phyloP scores from a whole-genome alignment of 495 filamentous ascomycete genomes.

The Penicillium antarcticum region DNA sequence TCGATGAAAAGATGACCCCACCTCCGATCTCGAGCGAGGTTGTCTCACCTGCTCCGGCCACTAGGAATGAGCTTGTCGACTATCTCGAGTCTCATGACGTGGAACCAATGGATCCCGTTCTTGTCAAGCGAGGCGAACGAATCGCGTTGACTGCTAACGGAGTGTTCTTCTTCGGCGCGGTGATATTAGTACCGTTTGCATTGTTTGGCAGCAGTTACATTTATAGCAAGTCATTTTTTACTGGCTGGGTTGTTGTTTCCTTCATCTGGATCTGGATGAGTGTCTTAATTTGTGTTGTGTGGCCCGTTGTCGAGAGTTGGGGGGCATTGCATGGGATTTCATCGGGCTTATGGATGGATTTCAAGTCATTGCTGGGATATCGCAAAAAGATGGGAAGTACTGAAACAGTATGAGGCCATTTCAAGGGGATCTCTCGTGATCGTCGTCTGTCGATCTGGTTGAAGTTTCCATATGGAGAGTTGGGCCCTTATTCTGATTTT shows the following conservation, averaged over 20 bases:
- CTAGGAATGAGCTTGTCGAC: slow-evolving; percentile 35
- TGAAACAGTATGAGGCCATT: not conserved
- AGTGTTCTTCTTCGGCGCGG: slow-evolving; percentile 29
- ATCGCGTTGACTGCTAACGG: slow-evolving; percentile 25
- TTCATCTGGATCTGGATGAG: slow-evolving; percentile 44
- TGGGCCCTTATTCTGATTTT: not conserved
- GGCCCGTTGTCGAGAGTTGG: slow-evolving; percentile 38
- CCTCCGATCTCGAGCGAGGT: not conserved
- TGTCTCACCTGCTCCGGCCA: not conserved
- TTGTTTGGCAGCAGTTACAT: slow-evolving; percentile 38
- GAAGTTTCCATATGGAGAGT: not conserved
- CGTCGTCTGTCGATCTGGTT: not conserved
- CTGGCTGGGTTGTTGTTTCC: slow-evolving; percentile 41
- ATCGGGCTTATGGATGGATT: slow-evolving; percentile 20
- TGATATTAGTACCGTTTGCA: slow-evolving; percentile 40
- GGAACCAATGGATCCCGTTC: slow-evolving; percentile 36
- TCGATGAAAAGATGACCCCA: no score
- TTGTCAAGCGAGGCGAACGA: slow-evolving; percentile 24
- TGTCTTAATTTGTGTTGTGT: slow-evolving; percentile 40
- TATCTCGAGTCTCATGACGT: slow-evolving; percentile 34
- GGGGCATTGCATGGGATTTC: slow-evolving; percentile 26
- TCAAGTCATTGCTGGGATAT: slow-evolving; percentile 11
- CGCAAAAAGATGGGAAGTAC: not conserved
- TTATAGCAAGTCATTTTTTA: slow-evolving; percentile 35
- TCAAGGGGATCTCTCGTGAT: not conserved